Percentiles rank a stretch among this genome's conserved stretches.
Evolutionary conservation across 305 asterid species (phyloP).

Genomic region (Caryopteris hybrid): DNA sequence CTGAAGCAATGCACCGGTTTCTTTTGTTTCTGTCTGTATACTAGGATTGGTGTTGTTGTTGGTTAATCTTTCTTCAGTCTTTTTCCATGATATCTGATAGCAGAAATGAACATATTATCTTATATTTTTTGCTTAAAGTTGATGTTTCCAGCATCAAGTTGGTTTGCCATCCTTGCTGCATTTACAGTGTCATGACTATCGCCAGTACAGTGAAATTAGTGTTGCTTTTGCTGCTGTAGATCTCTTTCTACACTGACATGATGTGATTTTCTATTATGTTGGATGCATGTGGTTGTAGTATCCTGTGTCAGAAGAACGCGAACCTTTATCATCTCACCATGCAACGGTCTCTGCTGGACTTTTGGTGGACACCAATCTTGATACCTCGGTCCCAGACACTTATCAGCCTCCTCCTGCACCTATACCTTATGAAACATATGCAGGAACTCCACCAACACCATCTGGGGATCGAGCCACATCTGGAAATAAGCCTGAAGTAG

Average conservation of each 20-base stretch:
- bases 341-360: constrained; percentile 55
- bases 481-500: constrained; percentile 36
- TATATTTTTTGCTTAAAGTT: neutral
- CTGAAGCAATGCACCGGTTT: too few species aligned
- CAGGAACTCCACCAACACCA: constrained; percentile 39
- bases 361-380: constrained; percentile 86
- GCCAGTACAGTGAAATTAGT: neutral
- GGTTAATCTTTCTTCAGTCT: neutral
- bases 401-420: constrained; percentile 87
- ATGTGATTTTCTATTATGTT: constrained; percentile 5
- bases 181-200: neutral
- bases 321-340: constrained; percentile 55
- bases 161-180: neutral
- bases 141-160: neutral
- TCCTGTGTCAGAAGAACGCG: constrained; percentile 62
- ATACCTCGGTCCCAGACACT: constrained; percentile 77
- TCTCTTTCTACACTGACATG: neutral
- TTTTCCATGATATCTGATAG: neutral
- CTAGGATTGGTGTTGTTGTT: too few species aligned
- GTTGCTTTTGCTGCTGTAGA: neutral
- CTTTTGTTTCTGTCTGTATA: too few species aligned
- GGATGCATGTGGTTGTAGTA: constrained; percentile 39
- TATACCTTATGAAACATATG: constrained; percentile 58
- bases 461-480: constrained; percentile 34
- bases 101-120: neutral